These are phyloP conservation scores for Gracilaria domingensis DNA, from an alignment of 23 red algal genomes.

Conservation along the genomic window DNA sequence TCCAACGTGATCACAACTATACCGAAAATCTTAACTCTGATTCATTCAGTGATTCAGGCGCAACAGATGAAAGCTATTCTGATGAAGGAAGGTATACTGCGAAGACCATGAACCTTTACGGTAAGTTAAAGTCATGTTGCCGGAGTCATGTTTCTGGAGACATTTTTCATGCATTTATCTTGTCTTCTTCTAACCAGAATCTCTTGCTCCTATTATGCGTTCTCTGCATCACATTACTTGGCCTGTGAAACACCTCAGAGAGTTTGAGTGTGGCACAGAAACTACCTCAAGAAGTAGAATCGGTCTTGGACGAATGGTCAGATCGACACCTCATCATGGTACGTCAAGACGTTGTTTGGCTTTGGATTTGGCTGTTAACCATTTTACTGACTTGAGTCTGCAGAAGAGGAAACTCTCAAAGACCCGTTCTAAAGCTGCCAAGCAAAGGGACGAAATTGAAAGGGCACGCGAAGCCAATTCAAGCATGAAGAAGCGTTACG, in stretches of 20 bases:
- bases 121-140: neutral
- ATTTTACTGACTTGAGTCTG: neutral
- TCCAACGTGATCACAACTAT: neutral
- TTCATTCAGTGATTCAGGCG: neutral
- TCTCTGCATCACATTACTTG: neutral
- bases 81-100: neutral
- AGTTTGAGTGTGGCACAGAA: neutral
- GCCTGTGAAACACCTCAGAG: neutral
- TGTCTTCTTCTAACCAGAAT: neutral
- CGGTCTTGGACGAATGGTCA: neutral
- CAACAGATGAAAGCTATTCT: neutral
- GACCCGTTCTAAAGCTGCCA: neutral
- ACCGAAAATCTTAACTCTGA: neutral
- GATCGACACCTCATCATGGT: neutral
- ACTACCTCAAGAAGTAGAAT: neutral
- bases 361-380: neutral
- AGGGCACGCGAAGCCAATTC: neutral
- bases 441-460: neutral
- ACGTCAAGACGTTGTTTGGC: neutral
- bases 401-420: neutral
- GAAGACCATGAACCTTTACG: neutral
- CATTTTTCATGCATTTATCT: neutral
- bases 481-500: neutral
- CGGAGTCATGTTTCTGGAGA: no score
- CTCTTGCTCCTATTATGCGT: neutral